Base-by-base conservation (phyloP, 495 filamentous ascomycete genomes). In the Lasiosphaeria ovina region DNA sequence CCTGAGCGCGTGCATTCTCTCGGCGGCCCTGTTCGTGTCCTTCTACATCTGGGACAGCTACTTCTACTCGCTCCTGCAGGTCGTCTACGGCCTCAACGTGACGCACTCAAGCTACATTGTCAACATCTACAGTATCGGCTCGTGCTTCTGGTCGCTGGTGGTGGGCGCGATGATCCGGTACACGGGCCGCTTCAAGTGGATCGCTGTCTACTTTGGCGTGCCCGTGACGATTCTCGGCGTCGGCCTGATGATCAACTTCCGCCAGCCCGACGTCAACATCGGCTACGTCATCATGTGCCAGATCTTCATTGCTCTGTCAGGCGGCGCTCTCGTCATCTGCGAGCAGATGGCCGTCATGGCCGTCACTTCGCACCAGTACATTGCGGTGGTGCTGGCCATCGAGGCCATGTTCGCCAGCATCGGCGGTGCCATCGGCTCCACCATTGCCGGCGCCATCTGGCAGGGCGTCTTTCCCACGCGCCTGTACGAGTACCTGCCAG, bases 221-320 rank as follows among this genome's bases (percentile, higher is more conserved):
- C 81, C 85, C 0, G 81, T 88, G 14, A 79, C 89, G 55, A 82
- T 89, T 79, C 63, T 81, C 76, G 89, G 86, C 24, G 79, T 86
- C 9, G 88, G 85, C 3, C 77, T 92, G n/a, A 85, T 92, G 82
- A 89, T 92, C 62, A 76, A 89, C 62, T 91, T 90, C 81, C 85
- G 89, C 38, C 70, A 76, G 45, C 72, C 76, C 3, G 75, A 81
- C 45, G 69, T 74, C 24, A 65, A 76, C 44, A 81, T 89, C 55
- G 83, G 82, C 35, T 87, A 82, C 70, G 68, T 90, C 10, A 73
- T 91, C 73, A 90, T 91, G 85, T 87, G 83, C 66, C 87, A 92
- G 72, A 88, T 92, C 69, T 87, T 91, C 74, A 90, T 92, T 64
- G 85, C 89, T 34, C 83, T 93, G 55, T 77, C 79, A 12, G 88